A percentile compares a stretch with the other conserved stretches of the same genome.
Conservation (phyloP, 1,139 yeast genomes). For the Magnusiomyces paraingens region DNA sequence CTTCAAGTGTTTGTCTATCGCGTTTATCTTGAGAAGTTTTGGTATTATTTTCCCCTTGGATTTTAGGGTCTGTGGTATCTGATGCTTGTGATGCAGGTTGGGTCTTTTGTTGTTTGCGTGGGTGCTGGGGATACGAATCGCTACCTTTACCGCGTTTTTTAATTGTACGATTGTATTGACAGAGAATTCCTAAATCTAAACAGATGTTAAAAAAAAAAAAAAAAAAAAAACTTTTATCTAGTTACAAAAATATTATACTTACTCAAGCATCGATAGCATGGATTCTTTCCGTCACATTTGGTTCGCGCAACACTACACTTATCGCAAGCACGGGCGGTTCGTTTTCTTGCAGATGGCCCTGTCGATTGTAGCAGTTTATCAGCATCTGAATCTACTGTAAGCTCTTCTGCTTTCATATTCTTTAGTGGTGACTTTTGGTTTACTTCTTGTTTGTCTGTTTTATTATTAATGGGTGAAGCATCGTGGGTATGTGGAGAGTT, state of each 20-base stretch:
- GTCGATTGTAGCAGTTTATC: not conserved
- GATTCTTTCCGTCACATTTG: conserved; percentile 19
- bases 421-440: no score
- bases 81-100: not conserved
- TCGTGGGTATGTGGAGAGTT: no score
- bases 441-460: no score
- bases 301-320: conserved; percentile 18
- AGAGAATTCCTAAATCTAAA: conserved; percentile 11
- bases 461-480: no score
- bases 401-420: no score
- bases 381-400: no score
- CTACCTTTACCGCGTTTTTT: conserved; percentile 39
- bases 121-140: conserved; percentile 22
- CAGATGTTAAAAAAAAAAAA: not conserved
- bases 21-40: not conserved
- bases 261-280: conserved; percentile 19
- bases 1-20: not conserved
- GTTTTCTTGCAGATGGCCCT: conserved; percentile 4
- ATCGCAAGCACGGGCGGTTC: conserved; percentile 20
- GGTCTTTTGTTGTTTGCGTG: conserved; percentile 6
- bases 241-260: not conserved
- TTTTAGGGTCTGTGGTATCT: not conserved
- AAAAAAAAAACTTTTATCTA: not conserved
- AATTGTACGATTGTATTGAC: conserved; percentile 17
- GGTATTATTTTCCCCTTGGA: not conserved